Evolutionary conservation across 2,329 filamentous ascomycete genomes (phyloP).

Genomic region (Penicillium frequentans): DNA sequence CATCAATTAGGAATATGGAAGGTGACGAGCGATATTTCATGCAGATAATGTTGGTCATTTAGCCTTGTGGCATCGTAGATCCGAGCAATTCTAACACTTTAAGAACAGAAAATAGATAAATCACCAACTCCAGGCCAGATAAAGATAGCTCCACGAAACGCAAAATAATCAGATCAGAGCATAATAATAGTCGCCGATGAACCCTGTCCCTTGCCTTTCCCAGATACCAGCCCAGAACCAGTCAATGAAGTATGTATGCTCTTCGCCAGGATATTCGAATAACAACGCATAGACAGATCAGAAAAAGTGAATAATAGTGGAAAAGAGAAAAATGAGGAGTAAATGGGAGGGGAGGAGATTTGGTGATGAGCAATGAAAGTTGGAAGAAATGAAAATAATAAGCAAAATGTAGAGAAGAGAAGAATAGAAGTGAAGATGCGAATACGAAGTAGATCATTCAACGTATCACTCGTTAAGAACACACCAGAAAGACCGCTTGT

Average conservation of each 20-base stretch:
- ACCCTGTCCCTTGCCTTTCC: conserved; percentile 1
- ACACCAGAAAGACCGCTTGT: not conserved
- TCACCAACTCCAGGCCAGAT: conserved; percentile 1
- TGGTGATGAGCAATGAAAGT: not conserved
- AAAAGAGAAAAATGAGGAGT: not conserved
- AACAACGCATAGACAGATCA: not conserved
- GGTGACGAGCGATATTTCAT: too few relatives aligned
- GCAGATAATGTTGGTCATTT: too few relatives aligned
- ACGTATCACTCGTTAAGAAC: conserved; percentile 8
- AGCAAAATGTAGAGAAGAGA: not conserved
- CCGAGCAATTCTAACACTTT: not conserved
- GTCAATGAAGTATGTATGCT: conserved; percentile 8
- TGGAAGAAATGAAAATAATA: not conserved
- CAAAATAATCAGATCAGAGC: not conserved
- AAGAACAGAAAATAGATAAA: not conserved
- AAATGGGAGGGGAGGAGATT: not conserved
- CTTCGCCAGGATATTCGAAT: not conserved
- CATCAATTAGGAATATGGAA: too few relatives aligned
- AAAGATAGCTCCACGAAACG: not conserved
- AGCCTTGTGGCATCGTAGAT: too few relatives aligned
- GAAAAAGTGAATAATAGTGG: not conserved
- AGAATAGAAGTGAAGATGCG: not conserved
- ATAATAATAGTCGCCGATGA: not conserved
- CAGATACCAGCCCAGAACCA: conserved; percentile 4
- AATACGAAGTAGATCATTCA: not conserved